phyloP scores from a whole-genome alignment of 1,284 basidiomycete species.

The Ceratobasidium sp. region DNA sequence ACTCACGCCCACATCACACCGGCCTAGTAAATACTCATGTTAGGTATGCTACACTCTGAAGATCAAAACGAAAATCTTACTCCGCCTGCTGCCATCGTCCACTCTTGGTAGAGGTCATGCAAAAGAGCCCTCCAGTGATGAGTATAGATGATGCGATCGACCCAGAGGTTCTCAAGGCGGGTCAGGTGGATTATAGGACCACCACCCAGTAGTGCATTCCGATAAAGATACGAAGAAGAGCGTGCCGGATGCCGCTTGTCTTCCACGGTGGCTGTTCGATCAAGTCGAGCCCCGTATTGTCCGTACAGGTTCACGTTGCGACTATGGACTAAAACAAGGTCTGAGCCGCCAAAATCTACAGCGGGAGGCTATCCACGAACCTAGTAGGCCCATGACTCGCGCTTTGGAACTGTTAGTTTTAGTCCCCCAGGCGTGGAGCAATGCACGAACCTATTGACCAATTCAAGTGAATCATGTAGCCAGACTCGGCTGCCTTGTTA shows the following conservation, averaged over 20 bases:
- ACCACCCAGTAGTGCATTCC: slow-evolving; percentile 21
- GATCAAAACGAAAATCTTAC: slow-evolving; percentile 1
- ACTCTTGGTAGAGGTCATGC: slow-evolving; percentile 30
- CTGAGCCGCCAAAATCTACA: not conserved
- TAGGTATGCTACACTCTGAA: no score
- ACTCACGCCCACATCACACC: slow-evolving; percentile 36
- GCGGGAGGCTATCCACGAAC: not conserved
- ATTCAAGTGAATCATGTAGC: slow-evolving; percentile 36
- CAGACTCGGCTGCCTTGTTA: slow-evolving; percentile 39
- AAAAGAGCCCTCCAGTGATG: slow-evolving; percentile 44
- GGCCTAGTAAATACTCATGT: not conserved
- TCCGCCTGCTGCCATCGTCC: slow-evolving; percentile 30
- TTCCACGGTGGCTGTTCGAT: slow-evolving; percentile 44
- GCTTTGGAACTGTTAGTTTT: slow-evolving; percentile 6
- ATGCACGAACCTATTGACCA: slow-evolving; percentile 28
- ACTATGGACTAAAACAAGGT: slow-evolving; percentile 37
- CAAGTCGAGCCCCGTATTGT: slow-evolving; percentile 43
- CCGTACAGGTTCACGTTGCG: slow-evolving; percentile 48
- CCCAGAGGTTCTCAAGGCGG: slow-evolving; percentile 42
- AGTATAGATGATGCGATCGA: slow-evolving; percentile 42
- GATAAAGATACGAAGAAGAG: not conserved
- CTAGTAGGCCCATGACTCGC: slow-evolving; percentile 38
- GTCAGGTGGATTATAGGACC: slow-evolving; percentile 44
- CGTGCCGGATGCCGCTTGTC: slow-evolving; percentile 35
- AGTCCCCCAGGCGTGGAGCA: not conserved